Base-by-base conservation (phyloP, 2,329 filamentous ascomycete species). In the Apiospora saccharicola region DNA sequence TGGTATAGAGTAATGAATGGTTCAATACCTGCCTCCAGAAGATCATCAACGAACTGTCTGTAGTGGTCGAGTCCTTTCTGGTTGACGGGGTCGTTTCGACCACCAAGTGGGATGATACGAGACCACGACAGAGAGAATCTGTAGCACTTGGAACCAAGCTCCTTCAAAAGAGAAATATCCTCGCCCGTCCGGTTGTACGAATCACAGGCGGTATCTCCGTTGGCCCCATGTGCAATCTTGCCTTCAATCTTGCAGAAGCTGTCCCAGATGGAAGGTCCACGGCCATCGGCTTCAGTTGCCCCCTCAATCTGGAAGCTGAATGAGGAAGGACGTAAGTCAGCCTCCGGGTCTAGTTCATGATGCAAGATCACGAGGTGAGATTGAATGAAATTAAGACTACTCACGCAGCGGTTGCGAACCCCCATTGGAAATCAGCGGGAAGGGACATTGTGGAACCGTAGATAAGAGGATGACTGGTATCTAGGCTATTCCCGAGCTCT, bases 301-400 rank as follows among this genome's bases (percentile, higher is more conserved):
- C 94, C 94, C 85, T 97, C 94, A 77, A 97, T 93, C 82, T 97
- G 94, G 85, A 96, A 97, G 80, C 94, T 96, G 79, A 6, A 74
- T 51, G 71, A 71, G 71, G 76, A 78, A 70, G 76, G 72, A 73
- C 68, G 44, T 43, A 71, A 26, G 72, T 78, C 69, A 78, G 75
- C 68, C 64, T 64, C 26, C 71, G 37, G 68, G 70, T 44, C 16
- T 57, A 2, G 24, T 49, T 71, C 71, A 53, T 67, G 61, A 43
- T 41, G 19, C 34, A 30, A 41, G 6, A 26, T 41, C 26, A 67
- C 26, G 37, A 44, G 19, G 37, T 46, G 68, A 34, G 69, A 10
- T 19, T 30, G 34, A 72, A 30, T 44, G 43, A 44, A 61, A 57
- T 13, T 71, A 51, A 19, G n/a, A 71, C 43, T 64, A 80, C 88